Evolutionary conservation across 2,329 filamentous ascomycete genomes (phyloP), one percentile per base, ranked within the genome.

Genomic region (Ophiosphaerella korrae): DNA sequence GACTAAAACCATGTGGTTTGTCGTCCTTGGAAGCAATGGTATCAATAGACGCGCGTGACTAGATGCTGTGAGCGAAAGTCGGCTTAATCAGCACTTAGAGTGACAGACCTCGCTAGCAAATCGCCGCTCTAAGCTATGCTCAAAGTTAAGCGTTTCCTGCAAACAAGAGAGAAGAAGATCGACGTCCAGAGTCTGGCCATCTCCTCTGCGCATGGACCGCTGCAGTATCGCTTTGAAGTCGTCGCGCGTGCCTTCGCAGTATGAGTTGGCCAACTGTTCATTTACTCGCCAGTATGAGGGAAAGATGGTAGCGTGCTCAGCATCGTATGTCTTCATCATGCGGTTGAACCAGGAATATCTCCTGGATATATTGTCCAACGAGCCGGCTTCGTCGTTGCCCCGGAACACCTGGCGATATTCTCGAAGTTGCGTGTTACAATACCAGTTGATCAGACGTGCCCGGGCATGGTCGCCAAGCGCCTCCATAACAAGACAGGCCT

Each of bases 391-490:
- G 70, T 99, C 94, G 66, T 94, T 97, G 33, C 93, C 93, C 35
- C 92, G 84, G 74, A 99, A 99, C 0, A 99, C 90, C 68, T 96
- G 91, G 45, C 94, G 84, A 71, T 99, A 99, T 76, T 99, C 94
- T 42, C 94, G 85, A 60, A 99, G 79, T 76, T 97, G 90, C 2
- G 94, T 97, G 71, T 99, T 99, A 76, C 96, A 92, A 72, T 99
- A 99, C 94, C 94, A 99, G 9, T 89, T 94, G 68, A 96, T 84
- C 34, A 99, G 78, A 40, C 94, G 82, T 7, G 87, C 83, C 62
- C 89, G 85, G 21, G 94, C 94, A 67, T 88, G 85, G 35, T 97
- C 93, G 1, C 94, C 94, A 16, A 99, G 80, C 11, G 94, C 91
- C 77, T 99, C 94, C 83, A 97, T 93, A 33, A 99, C 93, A 57